These are phyloP conservation scores for Myriosclerotinia scirpicola DNA, from an alignment of 2,329 filamentous ascomycete species.

Conservation along the genomic window DNA sequence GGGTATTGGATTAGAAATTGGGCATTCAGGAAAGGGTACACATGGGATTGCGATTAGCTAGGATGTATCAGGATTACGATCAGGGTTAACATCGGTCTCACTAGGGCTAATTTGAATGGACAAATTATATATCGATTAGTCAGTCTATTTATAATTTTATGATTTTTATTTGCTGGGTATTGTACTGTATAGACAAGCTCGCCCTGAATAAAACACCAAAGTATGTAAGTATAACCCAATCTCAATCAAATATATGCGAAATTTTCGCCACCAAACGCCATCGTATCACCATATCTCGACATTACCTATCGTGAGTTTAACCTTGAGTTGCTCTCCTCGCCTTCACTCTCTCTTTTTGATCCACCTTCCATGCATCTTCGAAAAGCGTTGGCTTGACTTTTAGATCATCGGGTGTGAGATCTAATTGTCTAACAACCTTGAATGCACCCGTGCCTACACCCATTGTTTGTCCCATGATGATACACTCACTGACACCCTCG, in stretches of 20 bases:
- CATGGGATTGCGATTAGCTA: not conserved
- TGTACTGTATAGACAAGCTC: slow-evolving; percentile 15
- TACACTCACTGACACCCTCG: slow-evolving; percentile 92
- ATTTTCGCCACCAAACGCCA: slow-evolving; percentile 14
- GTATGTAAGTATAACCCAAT: not conserved
- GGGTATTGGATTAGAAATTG: not conserved
- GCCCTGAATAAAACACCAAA: slow-evolving; percentile 12
- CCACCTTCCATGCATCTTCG: slow-evolving; percentile 62
- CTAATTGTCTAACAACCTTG: slow-evolving; percentile 78
- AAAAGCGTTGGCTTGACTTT: slow-evolving; percentile 60
- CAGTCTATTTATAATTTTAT: slow-evolving; percentile 25
- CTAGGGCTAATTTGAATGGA: not conserved
- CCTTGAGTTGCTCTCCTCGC: not conserved
- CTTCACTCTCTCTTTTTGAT: slow-evolving; percentile 38
- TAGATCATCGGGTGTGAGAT: slow-evolving; percentile 58
- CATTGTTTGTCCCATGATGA: slow-evolving; percentile 98
- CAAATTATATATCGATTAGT: not conserved
- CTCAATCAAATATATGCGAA: slow-evolving; percentile 6
- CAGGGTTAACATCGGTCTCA: not conserved
- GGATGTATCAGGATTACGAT: not conserved
- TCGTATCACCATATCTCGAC: not conserved
- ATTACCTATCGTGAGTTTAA: slow-evolving; percentile 9
- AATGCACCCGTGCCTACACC: slow-evolving; percentile 87
- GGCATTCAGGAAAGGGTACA: not conserved
- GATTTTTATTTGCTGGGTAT: slow-evolving; percentile 23